Percentiles rank a stretch among this genome's conserved stretches.
Evolutionary conservation across 495 filamentous ascomycete species (phyloP).

Genomic region (Elaphomyces granulatus): DNA sequence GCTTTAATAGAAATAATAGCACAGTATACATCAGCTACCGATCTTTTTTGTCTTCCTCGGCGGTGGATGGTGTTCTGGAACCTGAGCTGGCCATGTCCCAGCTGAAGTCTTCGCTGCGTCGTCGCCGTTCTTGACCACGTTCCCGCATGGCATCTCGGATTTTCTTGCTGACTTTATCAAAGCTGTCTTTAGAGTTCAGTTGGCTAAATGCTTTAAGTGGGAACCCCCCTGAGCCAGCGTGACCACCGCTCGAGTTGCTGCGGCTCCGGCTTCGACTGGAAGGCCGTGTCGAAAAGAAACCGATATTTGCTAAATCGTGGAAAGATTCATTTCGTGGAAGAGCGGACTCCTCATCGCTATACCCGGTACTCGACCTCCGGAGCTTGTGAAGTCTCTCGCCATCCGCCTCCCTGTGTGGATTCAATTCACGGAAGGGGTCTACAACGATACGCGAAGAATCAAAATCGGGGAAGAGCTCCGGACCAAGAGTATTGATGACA

Average conservation of each 20-base stretch:
- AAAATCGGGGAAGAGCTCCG: conserved; percentile 95
- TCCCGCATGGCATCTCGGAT: conserved; percentile 84
- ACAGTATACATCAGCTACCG: background rate
- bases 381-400: conserved; percentile 11
- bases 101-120: conserved; percentile 44
- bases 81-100: conserved; percentile 34
- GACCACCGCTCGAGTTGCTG: conserved; percentile 45
- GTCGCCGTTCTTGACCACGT: conserved; percentile 55
- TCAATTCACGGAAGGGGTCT: conserved; percentile 38
- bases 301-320: conserved; percentile 69
- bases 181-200: conserved; percentile 51
- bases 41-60: conserved; percentile 31
- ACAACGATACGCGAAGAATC: conserved; percentile 67
- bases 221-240: conserved; percentile 44
- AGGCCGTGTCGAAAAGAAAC: conserved; percentile 78
- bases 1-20: background rate
- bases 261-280: conserved; percentile 56
- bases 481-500: conserved; percentile 86
- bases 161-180: conserved; percentile 71
- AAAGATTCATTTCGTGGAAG: conserved; percentile 88
- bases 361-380: conserved; percentile 11
- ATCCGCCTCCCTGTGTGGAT: conserved; percentile 5
- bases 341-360: conserved; percentile 19
- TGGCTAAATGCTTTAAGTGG: conserved; percentile 58
- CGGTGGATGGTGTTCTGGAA: conserved; percentile 29